Percentiles rank a stretch among this genome's conserved stretches.
phyloP scores from a whole-genome alignment of 1,284 basidiomycete genomes.

The Trametes versicolor region DNA sequence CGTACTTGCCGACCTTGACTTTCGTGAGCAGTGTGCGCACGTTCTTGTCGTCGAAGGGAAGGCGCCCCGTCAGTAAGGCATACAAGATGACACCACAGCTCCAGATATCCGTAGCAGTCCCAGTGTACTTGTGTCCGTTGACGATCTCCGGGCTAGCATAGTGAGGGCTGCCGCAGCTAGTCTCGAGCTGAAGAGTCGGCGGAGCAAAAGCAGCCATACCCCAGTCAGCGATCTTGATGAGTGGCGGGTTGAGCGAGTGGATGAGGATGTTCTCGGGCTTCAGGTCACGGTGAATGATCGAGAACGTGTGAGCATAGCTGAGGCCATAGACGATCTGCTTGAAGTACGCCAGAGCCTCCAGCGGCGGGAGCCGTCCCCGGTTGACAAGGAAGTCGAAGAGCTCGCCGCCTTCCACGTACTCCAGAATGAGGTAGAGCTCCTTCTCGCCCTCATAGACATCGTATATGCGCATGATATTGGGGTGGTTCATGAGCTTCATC shows the following conservation, averaged over 20 bases:
- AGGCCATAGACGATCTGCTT: constrained; percentile 97
- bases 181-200: constrained; percentile 87
- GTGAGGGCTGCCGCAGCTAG: constrained; percentile 97
- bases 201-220: constrained; percentile 97
- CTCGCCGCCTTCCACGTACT: constrained; percentile 98
- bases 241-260: constrained; percentile 82
- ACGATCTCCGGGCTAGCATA: constrained; percentile 99
- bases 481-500: constrained; percentile 99
- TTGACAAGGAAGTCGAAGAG: constrained; percentile 98
- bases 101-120: constrained; percentile 95
- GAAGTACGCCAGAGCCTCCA: constrained; percentile 94
- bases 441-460: constrained; percentile 97
- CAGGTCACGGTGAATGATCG: constrained; percentile 98
- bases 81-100: constrained; percentile 93
- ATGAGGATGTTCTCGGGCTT: constrained; percentile 98
- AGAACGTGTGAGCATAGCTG: constrained; percentile 98
- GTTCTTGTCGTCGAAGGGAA: constrained; percentile 92
- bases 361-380: constrained; percentile 82
- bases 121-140: constrained; percentile 93
- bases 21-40: constrained; percentile 87
- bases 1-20: constrained; percentile 90
- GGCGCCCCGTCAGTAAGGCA: constrained; percentile 86
- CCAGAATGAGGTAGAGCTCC: constrained; percentile 94
- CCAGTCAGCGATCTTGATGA: constrained; percentile 99
- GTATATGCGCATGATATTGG: constrained; percentile 95